These are phyloP conservation scores for Melastoma malabathricum DNA, from an alignment of 345 rosid genomes.

Conservation along the genomic window DNA sequence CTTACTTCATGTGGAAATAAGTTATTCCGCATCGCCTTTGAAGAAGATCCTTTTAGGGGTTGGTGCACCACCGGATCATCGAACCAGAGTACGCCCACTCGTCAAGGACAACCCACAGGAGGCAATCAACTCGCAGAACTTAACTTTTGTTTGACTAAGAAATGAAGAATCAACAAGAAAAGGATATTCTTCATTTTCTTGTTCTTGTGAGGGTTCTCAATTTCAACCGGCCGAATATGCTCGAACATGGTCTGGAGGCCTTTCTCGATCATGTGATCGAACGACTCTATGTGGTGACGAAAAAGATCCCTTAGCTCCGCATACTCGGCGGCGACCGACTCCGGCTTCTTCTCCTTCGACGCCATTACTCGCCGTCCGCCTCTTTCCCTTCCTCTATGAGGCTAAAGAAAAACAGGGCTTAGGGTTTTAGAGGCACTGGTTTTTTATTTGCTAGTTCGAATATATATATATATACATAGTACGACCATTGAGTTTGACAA, in stretches of 20 bases:
- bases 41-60: slow-evolving; percentile 49
- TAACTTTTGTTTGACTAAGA: no score
- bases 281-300: slow-evolving; percentile 73
- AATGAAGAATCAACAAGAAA: no score
- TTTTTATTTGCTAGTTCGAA: no score
- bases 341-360: slow-evolving; percentile 6
- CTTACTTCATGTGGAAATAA: slow-evolving; percentile 69
- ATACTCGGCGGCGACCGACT: slow-evolving; percentile 16
- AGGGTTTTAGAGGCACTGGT: no score
- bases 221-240: slow-evolving; percentile 40
- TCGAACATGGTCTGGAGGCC: slow-evolving; percentile 70
- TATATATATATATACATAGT: no score
- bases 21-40: slow-evolving; percentile 18
- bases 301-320: slow-evolving; percentile 49
- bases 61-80: slow-evolving; percentile 37
- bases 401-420: no score
- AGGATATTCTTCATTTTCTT: slow-evolving; percentile 64
- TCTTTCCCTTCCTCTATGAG: not conserved
- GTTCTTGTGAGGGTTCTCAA: slow-evolving; percentile 29
- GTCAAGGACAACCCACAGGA: slow-evolving; percentile 35
- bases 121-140: no score
- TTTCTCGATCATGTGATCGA: slow-evolving; percentile 58
- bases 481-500: no score
- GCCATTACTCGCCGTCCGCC: not conserved
- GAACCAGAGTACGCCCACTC: slow-evolving; percentile 32